These are phyloP conservation scores for Diaporthe vexans DNA, from an alignment of 2,329 filamentous ascomycete genomes.

Conservation along the genomic window DNA sequence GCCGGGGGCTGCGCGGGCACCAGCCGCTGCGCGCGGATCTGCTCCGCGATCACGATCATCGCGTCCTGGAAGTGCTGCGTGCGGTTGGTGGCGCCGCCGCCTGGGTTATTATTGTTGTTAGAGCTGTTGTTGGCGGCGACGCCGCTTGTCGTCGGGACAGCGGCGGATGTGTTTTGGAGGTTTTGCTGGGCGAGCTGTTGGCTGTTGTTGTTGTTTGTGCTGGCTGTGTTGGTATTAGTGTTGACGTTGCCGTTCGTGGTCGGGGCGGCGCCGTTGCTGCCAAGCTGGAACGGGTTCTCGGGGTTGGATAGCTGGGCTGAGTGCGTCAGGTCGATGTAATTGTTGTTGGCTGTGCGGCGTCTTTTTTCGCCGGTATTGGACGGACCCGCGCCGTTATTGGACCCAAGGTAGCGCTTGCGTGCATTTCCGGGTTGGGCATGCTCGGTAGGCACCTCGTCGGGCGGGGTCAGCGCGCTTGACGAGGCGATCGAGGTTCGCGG, in stretches of 20 bases:
- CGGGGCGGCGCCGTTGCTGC: constrained; percentile 16
- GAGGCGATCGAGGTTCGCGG: constrained; percentile 56
- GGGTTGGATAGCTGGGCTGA: constrained; percentile 38
- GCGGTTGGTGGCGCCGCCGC: constrained; percentile 44
- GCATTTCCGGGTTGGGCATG: constrained; percentile 47
- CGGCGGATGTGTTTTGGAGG: constrained; percentile 16
- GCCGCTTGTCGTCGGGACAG: not conserved
- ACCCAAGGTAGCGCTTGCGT: constrained; percentile 57
- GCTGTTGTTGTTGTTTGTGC: constrained; percentile 13
- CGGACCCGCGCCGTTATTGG: constrained; percentile 38
- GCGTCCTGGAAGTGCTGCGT: constrained; percentile 43
- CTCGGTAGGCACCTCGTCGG: constrained; percentile 61
- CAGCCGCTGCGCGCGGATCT: constrained; percentile 50
- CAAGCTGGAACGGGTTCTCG: constrained; percentile 27
- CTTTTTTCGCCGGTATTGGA: constrained; percentile 49
- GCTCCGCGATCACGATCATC: constrained; percentile 47
- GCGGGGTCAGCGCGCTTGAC: constrained; percentile 66
- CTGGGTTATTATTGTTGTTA: constrained; percentile 6
- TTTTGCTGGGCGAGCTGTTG: constrained; percentile 16
- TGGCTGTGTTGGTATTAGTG: constrained; percentile 3
- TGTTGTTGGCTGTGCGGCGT: constrained; percentile 49
- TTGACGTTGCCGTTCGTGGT: constrained; percentile 20
- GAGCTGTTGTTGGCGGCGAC: not conserved
- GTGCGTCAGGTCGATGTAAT: constrained; percentile 42
- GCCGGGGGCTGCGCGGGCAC: constrained; percentile 54